Conservation (phyloP, 352 stramenopile genomes). For the Phytopythium vexans region DNA sequence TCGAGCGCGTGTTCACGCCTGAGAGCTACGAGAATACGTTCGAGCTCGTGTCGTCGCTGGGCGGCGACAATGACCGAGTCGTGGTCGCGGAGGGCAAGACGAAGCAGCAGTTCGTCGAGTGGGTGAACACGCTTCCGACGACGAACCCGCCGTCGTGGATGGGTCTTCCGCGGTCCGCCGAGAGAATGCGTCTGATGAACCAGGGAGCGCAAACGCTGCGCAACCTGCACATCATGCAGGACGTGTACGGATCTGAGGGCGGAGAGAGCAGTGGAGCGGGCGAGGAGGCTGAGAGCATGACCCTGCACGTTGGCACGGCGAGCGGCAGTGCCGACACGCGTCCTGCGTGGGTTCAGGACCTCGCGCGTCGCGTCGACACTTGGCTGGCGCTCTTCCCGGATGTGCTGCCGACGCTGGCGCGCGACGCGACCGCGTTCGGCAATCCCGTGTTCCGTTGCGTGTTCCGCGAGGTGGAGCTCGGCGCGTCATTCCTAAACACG, state of each 20-base stretch:
- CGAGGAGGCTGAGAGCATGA: slow-evolving; percentile 16
- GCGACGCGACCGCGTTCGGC: slow-evolving; percentile 32
- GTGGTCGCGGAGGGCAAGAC: slow-evolving; percentile 82
- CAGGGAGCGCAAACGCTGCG: slow-evolving; percentile 74
- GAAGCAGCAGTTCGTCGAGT: slow-evolving; percentile 90
- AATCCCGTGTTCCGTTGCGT: slow-evolving; percentile 92
- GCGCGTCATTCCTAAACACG: slow-evolving; percentile 52
- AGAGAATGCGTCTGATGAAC: slow-evolving; percentile 86
- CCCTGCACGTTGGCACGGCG: slow-evolving; percentile 7
- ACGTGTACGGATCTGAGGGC: slow-evolving; percentile 59
- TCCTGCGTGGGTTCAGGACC: slow-evolving; percentile 80
- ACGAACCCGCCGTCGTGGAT: slow-evolving; percentile 93
- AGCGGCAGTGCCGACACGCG: slow-evolving; percentile 27
- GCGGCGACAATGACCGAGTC: slow-evolving; percentile 24
- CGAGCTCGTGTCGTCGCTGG: slow-evolving; percentile 43
- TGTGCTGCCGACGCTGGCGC: slow-evolving; percentile 31
- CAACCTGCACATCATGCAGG: slow-evolving; percentile 82
- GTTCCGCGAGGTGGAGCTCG: slow-evolving; percentile 84
- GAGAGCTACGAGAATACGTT: slow-evolving; percentile 93
- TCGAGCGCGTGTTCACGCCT: slow-evolving; percentile 92
- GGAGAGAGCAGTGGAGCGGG: slow-evolving; percentile 46
- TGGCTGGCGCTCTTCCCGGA: slow-evolving; percentile 66
- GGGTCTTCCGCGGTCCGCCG: slow-evolving; percentile 88
- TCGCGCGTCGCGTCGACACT: slow-evolving; percentile 59
- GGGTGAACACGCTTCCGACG: slow-evolving; percentile 82